Conservation (phyloP, 805 yeast species). For the Ogataea naganishii region DNA sequence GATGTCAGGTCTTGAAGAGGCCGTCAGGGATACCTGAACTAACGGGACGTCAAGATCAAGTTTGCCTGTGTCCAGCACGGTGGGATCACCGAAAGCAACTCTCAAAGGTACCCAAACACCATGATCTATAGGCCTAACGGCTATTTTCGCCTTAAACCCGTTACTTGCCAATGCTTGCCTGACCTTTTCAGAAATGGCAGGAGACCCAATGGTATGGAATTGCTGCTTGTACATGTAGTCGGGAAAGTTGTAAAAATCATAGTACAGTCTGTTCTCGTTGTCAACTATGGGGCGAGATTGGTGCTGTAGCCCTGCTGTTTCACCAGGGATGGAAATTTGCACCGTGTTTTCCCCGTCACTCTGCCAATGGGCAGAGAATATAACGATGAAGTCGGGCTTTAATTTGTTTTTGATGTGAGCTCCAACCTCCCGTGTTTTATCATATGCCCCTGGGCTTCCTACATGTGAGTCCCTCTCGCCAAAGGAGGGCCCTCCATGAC, state of each 20-base stretch:
- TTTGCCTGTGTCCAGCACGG: constrained; percentile 24
- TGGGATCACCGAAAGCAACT: constrained; percentile 48
- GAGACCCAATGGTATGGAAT: constrained; percentile 44
- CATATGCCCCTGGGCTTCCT: constrained; percentile 54
- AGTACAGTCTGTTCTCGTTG: constrained; percentile 50
- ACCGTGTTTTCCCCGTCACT: constrained; percentile 29
- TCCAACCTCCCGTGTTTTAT: constrained; percentile 42
- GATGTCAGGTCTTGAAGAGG: constrained; percentile 29
- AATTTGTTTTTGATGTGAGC: constrained; percentile 33
- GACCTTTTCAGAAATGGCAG: constrained; percentile 35
- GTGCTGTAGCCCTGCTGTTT: constrained; percentile 3
- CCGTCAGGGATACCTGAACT: constrained; percentile 42
- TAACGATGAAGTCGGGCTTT: constrained; percentile 59
- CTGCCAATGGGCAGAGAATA: constrained; percentile 79
- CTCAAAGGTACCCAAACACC: constrained; percentile 79
- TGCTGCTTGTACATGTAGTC: constrained; percentile 50
- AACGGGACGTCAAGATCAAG: constrained; percentile 39
- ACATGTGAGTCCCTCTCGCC: constrained; percentile 45
- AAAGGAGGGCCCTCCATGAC: constrained; percentile 85
- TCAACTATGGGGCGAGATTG: constrained; percentile 9
- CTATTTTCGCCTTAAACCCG: constrained; percentile 37
- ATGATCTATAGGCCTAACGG: constrained; percentile 68
- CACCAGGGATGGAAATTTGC: constrained; percentile 40
- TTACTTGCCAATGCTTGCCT: constrained; percentile 27
- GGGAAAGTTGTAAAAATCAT: constrained; percentile 75